phyloP scores from a whole-genome alignment of 352 stramenopile genomes.

The Pythium sp. region DNA sequence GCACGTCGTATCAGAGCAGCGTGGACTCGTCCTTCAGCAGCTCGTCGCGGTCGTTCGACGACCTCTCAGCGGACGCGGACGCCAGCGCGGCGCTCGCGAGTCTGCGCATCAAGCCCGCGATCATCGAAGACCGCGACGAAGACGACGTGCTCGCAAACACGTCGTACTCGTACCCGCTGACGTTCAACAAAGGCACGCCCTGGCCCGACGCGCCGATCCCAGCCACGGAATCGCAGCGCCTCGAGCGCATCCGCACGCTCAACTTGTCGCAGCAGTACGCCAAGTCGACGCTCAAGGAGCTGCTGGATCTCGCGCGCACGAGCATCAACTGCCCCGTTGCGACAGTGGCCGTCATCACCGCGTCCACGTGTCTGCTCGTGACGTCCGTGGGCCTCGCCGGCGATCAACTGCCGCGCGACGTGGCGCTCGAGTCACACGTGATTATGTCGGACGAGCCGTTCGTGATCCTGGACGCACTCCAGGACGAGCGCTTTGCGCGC shows the following conservation, averaged over 20 bases:
- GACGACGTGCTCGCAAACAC: conserved; percentile 60
- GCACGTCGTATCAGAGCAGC: conserved; percentile 21
- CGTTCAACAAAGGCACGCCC: conserved; percentile 66
- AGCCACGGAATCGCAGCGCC: conserved; percentile 42
- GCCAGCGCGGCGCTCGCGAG: conserved; percentile 16
- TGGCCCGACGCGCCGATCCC: conserved; percentile 77
- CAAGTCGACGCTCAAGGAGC: conserved; percentile 65
- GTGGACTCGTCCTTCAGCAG: conserved; percentile 24
- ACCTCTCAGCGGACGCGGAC: conserved; percentile 13
- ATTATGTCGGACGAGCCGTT: conserved; percentile 77
- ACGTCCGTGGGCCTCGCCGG: conserved; percentile 70
- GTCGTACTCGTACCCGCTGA: conserved; percentile 60
- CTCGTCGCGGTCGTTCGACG: conserved; percentile 17
- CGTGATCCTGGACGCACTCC: conserved; percentile 67
- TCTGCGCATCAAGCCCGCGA: conserved; percentile 16
- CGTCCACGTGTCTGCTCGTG: conserved; percentile 70
- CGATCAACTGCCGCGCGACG: conserved; percentile 74
- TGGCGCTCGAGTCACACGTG: conserved; percentile 69
- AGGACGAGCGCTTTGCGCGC: conserved; percentile 74
- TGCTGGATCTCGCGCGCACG: conserved; percentile 69
- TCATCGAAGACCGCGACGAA: conserved; percentile 35
- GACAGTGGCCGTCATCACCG: conserved; percentile 66
- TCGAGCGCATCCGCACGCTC: conserved; percentile 58
- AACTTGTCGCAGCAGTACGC: conserved; percentile 80
- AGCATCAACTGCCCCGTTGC: conserved; percentile 71